These are phyloP conservation scores for Sphagnurus paluster DNA, from an alignment of 1,284 basidiomycete species.

Conservation along the genomic window DNA sequence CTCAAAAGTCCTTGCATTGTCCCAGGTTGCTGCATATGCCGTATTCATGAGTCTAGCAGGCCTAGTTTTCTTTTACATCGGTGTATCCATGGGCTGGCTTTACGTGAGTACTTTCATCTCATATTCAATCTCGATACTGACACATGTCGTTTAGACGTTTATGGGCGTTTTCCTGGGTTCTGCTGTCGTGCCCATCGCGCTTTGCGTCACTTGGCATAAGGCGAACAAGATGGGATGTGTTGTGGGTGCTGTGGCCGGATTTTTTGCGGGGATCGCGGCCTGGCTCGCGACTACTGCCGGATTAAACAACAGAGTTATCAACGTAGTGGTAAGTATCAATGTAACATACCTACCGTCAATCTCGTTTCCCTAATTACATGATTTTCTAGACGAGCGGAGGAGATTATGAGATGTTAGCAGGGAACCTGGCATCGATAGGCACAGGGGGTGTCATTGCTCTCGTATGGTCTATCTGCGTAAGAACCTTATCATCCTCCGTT, in stretches of 20 bases:
- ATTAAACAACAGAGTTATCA: constrained; percentile 71
- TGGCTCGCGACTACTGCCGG: constrained; percentile 84
- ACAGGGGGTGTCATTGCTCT: constrained; percentile 79
- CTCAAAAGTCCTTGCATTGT: constrained; percentile 24
- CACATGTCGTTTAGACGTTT: constrained; percentile 51
- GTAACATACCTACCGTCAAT: background rate
- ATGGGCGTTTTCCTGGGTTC: constrained; percentile 86
- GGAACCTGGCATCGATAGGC: constrained; percentile 85
- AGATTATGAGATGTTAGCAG: constrained; percentile 83
- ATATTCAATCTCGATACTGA: background rate
- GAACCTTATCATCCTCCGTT: constrained; percentile 20
- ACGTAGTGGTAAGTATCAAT: constrained; percentile 65
- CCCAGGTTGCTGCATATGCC: constrained; percentile 70
- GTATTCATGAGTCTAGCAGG: constrained; percentile 82
- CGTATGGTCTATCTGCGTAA: constrained; percentile 59
- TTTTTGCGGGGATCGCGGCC: constrained; percentile 69
- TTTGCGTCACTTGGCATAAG: constrained; percentile 78
- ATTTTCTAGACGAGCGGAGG: constrained; percentile 53
- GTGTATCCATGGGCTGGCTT: constrained; percentile 88
- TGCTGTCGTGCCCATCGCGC: constrained; percentile 85
- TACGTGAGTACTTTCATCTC: constrained; percentile 38
- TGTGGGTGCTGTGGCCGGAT: constrained; percentile 69
- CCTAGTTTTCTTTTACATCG: constrained; percentile 86
- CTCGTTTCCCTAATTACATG: constrained; percentile 4
- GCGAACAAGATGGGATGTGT: constrained; percentile 86